Evolutionary conservation across 1,284 basidiomycete species (phyloP), one percentile per base, ranked within the genome.

Genomic region (Apiotrichum domesticum): DNA sequence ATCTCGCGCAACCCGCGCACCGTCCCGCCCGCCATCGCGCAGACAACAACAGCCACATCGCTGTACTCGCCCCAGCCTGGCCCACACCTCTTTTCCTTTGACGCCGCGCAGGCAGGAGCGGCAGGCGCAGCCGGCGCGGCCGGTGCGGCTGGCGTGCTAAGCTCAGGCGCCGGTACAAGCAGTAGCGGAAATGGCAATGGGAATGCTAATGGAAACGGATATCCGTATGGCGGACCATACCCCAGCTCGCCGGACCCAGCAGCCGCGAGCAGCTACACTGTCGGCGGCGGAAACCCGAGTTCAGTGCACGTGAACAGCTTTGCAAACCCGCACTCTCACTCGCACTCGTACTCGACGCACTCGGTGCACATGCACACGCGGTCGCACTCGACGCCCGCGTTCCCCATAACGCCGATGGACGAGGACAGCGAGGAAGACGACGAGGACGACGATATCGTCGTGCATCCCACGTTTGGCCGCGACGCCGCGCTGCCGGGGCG

Each of bases 1-100:
- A 69, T 75, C 53, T 69, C 66, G 6, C 65, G 73, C 15, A 74
- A 75, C 47, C 69, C 71, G 5, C 63, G 73, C 43, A 70, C 68
- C 0, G 72, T 72, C 1, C 71, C 70, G 52, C 73, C 72, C 0
- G 73, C 72, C 54, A 65, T 73, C 29, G 70, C 67, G 9, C 37
- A 39, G 37, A 65, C 68, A 8, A 63, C 67, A 13, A 65, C 62
- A 29, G 35, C 47, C 34, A 66, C 71, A 3, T 58, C 67, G 11
- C 62, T 61, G 15, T 65, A 66, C 47, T 52, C 51, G 21, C 60
- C 56, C 7, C 39, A 50, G 43, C 60, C 60, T 2, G 54, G 54
- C 21, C 33, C 58, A 15, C 57, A 62, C 37, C 56, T 62, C 10
- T 62, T 62, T 46, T 37, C 56, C 14, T 58, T 54, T 33, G 44